Conservation (phyloP, 2,329 filamentous ascomycete genomes). For the Lachnellula occidentalis region DNA sequence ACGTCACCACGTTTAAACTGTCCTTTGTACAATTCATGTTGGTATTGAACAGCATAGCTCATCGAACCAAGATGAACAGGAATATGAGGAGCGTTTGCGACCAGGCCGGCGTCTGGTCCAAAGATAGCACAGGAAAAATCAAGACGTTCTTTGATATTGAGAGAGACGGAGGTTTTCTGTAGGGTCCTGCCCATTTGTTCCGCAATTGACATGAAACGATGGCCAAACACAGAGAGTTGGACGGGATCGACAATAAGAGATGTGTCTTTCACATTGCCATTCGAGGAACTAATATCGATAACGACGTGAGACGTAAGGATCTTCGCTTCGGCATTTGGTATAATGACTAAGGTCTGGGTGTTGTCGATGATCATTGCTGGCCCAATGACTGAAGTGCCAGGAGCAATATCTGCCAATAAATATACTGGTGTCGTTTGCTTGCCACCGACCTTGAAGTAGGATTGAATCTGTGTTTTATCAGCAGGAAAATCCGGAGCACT, state of each 20-base stretch:
- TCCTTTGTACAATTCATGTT: constrained; percentile 72
- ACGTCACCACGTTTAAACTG: constrained; percentile 76
- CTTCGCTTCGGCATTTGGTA: constrained; percentile 47
- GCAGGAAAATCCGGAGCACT: no score
- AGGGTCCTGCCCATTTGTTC: constrained; percentile 76
- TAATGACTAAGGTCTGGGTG: no score
- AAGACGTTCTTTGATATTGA: constrained; percentile 74
- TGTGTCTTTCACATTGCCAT: neutral
- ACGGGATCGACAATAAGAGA: constrained; percentile 60
- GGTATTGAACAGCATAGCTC: constrained; percentile 51
- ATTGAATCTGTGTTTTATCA: no score
- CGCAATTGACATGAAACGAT: constrained; percentile 78
- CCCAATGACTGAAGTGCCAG: no score
- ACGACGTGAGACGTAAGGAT: constrained; percentile 70
- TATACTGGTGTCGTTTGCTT: no score
- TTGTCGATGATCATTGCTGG: no score
- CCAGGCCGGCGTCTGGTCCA: constrained; percentile 65
- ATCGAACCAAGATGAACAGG: constrained; percentile 38
- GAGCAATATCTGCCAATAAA: no score
- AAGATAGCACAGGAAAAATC: constrained; percentile 77
- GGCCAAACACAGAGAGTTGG: constrained; percentile 69
- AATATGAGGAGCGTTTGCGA: constrained; percentile 74
- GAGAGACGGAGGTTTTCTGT: constrained; percentile 68
- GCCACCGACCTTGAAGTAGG: no score
- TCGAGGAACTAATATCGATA: constrained; percentile 49